Evolutionary conservation across 306 rosid species (phyloP).

Genomic region (Hippophae rhamnoides): DNA sequence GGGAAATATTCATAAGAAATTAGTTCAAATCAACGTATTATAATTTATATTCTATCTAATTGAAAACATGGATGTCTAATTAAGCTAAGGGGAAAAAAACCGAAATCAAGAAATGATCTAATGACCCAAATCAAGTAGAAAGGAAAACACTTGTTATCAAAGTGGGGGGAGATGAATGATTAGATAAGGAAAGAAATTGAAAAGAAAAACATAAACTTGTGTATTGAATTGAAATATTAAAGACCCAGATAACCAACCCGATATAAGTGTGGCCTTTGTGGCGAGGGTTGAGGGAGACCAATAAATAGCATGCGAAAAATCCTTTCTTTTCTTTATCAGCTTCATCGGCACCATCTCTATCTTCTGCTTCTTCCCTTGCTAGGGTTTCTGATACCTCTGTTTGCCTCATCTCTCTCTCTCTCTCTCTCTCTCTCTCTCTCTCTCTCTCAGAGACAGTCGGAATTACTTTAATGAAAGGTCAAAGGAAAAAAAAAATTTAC

Average conservation of each 20-base stretch:
- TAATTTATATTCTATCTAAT: background rate
- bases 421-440: constrained; percentile 17
- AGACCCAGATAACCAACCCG: constrained; percentile 33
- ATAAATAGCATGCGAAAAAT: constrained; percentile 77
- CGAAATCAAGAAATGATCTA: no score
- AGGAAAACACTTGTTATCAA: no score
- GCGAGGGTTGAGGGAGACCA: constrained; percentile 74
- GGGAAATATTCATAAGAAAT: background rate
- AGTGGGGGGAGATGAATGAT: no score
- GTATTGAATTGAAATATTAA: background rate
- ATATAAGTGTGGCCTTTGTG: constrained; percentile 85
- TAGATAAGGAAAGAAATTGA: background rate
- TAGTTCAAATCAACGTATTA: background rate
- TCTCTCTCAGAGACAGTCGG: background rate
- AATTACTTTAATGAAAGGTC: no score
- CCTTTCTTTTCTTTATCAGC: constrained; percentile 22
- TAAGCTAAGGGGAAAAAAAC: no score
- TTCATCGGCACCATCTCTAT: constrained; percentile 10
- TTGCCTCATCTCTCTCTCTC: constrained; percentile 32
- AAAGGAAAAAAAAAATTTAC: background rate
- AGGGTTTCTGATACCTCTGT: constrained; percentile 37
- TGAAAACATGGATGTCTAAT: no score
- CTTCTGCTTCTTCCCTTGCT: constrained; percentile 10
- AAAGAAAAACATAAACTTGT: background rate
- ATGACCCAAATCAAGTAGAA: no score